Conservation (phyloP, 805 yeast genomes). For the Huiozyma naganishii region DNA sequence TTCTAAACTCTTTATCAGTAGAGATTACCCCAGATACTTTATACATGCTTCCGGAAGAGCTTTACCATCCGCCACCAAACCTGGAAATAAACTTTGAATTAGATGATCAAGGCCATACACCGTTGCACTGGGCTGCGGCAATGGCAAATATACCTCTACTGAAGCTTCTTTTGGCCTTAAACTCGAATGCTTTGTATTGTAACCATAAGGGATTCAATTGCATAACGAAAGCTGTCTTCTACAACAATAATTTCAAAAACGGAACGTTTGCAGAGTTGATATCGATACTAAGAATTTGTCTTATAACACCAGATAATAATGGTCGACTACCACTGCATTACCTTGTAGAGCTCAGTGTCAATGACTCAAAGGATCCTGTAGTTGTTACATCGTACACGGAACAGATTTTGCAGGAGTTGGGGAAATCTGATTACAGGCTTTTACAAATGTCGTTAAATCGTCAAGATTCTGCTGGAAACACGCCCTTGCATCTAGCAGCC, state of each 20-base stretch:
- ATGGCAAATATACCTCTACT: conserved; percentile 56
- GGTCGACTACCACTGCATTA: conserved; percentile 71
- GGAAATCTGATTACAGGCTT: conserved; percentile 31
- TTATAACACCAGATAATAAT: conserved; percentile 60
- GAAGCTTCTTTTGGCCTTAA: conserved; percentile 42
- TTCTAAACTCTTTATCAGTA: conserved; percentile 22
- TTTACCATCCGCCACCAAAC: conserved; percentile 49
- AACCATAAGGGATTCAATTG: conserved; percentile 58
- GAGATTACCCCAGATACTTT: conserved; percentile 24
- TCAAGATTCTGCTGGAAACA: conserved; percentile 74
- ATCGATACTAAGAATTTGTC: conserved; percentile 50
- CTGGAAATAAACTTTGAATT: conserved; percentile 57
- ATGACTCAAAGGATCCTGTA: conserved; percentile 36
- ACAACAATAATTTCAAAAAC: conserved; percentile 61
- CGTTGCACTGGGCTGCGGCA: conserved; percentile 80
- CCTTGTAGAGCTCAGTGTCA: conserved; percentile 43
- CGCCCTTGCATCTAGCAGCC: conserved; percentile 72
- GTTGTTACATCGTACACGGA: conserved; percentile 47
- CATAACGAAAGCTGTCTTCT: conserved; percentile 55
- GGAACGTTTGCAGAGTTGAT: conserved; percentile 49
- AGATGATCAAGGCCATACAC: conserved; percentile 73
- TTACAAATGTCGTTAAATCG: conserved; percentile 56
- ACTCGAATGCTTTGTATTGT: conserved; percentile 49
- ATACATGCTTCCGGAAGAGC: conserved; percentile 26
- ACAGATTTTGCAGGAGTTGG: conserved; percentile 36